Evolutionary conservation across 768 basidiomycete species (phyloP).

Genomic region (Cytidiella melzeri): DNA sequence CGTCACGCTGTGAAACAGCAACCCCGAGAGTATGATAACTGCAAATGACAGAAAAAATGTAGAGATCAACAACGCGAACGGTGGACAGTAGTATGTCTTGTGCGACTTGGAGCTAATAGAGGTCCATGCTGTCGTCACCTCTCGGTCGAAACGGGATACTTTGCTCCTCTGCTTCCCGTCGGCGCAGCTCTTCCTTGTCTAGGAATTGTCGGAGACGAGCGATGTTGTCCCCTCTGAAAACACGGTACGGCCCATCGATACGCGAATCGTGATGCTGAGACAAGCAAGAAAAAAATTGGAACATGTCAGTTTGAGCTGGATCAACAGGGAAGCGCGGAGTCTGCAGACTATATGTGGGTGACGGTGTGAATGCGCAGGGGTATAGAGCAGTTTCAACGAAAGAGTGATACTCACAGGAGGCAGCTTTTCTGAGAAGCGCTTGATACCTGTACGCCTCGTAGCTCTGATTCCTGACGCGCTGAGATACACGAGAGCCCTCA

Average conservation of each 20-base stretch:
- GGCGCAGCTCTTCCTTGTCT: conserved; percentile 59
- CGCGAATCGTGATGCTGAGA: conserved; percentile 55
- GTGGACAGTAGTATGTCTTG: too few relatives aligned
- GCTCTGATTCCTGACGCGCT: conserved; percentile 76
- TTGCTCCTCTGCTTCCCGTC: conserved; percentile 49
- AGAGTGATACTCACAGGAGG: conserved; percentile 53
- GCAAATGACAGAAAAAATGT: too few relatives aligned
- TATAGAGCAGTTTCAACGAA: too few relatives aligned
- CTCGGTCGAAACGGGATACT: conserved; percentile 56
- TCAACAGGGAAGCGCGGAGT: too few relatives aligned
- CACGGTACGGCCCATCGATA: conserved; percentile 69
- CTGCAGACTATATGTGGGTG: too few relatives aligned
- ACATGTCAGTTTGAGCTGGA: background rate
- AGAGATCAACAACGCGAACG: too few relatives aligned
- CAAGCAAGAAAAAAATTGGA: conserved; percentile 2
- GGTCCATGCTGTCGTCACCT: conserved; percentile 57
- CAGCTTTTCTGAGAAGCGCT: conserved; percentile 69
- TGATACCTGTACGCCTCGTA: conserved; percentile 61
- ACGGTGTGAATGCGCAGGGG: too few relatives aligned
- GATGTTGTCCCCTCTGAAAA: conserved; percentile 71
- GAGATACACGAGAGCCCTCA: conserved; percentile 62
- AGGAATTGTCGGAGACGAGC: conserved; percentile 57
- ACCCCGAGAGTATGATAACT: too few relatives aligned
- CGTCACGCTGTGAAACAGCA: too few relatives aligned
- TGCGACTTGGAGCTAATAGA: conserved; percentile 37